phyloP scores from a whole-genome alignment of 73 alveolate genomes.

The Paramecium sexaurelia region DNA sequence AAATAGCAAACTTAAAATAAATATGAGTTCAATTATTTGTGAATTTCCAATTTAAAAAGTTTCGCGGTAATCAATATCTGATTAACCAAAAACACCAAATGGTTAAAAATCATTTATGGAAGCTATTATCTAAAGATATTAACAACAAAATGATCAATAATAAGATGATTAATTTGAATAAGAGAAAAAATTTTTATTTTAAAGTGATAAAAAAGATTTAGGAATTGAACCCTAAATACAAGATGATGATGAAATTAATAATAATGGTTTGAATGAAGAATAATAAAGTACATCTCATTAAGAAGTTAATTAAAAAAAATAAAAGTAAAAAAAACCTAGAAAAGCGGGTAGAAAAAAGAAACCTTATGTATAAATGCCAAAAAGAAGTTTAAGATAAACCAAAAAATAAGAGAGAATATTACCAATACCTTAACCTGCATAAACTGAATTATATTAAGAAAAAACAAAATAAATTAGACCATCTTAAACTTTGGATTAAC shows the following conservation, averaged over 20 bases:
- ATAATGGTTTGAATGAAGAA: not conserved
- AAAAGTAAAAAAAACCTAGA: not conserved
- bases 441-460: not conserved
- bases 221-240: not conserved
- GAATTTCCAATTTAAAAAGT: conserved; percentile 16
- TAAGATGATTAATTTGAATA: not conserved
- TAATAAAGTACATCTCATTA: not conserved
- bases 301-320: not conserved
- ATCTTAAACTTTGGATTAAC: not conserved
- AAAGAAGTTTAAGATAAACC: not conserved
- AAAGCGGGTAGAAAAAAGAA: not conserved
- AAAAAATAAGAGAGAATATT: not conserved
- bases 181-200: not conserved
- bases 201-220: not conserved
- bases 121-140: not conserved
- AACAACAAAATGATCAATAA: not conserved
- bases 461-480: conserved; percentile 1
- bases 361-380: not conserved
- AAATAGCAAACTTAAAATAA: not conserved
- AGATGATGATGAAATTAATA: not conserved
- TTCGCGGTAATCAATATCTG: not conserved
- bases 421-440: not conserved
- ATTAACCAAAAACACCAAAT: not conserved
- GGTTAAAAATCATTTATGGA: not conserved
- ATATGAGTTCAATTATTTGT: conserved; percentile 4